Evolutionary conservation across 352 stramenopile species (phyloP).

Genomic region (Globisporangium alternatum): DNA sequence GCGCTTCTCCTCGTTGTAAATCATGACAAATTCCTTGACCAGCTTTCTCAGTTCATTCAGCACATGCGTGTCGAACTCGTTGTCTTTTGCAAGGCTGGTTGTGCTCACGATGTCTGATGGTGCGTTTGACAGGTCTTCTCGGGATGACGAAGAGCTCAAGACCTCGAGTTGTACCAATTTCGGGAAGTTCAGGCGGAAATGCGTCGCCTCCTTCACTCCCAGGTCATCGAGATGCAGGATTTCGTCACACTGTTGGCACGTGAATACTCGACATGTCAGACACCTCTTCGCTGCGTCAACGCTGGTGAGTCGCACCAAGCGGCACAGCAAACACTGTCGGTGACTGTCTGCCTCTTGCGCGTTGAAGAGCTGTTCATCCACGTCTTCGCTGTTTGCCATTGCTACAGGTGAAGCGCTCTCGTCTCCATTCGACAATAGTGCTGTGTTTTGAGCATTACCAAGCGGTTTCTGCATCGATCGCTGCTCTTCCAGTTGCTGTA

Average conservation of each 20-base stretch:
- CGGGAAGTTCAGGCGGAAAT: slow-evolving; percentile 42
- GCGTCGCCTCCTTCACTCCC: slow-evolving; percentile 42
- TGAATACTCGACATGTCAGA: slow-evolving; percentile 39
- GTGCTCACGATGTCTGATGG: not conserved
- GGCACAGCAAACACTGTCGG: slow-evolving; percentile 34
- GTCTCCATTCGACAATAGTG: not conserved
- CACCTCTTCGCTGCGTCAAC: slow-evolving; percentile 32
- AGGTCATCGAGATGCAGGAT: slow-evolving; percentile 60
- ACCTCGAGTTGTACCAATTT: not conserved
- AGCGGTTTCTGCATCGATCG: not conserved
- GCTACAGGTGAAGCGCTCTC: slow-evolving; percentile 1
- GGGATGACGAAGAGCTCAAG: too few relatives aligned
- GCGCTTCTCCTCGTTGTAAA: slow-evolving; percentile 14
- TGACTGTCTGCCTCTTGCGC: not conserved
- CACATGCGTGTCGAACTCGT: slow-evolving; percentile 10
- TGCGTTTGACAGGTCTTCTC: slow-evolving; percentile 1
- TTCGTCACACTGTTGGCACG: slow-evolving; percentile 45
- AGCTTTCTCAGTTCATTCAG: slow-evolving; percentile 25
- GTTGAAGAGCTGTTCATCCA: too few relatives aligned
- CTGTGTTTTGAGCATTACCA: not conserved
- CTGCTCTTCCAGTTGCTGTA: slow-evolving; percentile 19
- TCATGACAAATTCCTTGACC: slow-evolving; percentile 25
- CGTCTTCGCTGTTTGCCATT: not conserved
- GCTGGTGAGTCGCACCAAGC: slow-evolving; percentile 17
- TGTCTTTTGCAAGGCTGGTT: not conserved